phyloP scores from a whole-genome alignment of 2,329 filamentous ascomycete species.

The Arthrobotrys pseudoclavata region DNA sequence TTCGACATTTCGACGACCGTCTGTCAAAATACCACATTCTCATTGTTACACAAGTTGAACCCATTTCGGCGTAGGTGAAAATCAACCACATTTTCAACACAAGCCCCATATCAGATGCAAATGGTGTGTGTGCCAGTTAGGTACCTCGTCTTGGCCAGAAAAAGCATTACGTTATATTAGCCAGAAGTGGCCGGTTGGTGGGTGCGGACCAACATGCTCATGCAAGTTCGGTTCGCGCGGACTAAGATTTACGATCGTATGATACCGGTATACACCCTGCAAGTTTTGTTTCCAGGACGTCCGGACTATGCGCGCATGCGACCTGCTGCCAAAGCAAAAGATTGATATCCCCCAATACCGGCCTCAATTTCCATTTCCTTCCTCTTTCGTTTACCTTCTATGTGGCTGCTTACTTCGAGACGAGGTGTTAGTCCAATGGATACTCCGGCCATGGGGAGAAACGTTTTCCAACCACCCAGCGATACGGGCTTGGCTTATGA shows the following conservation, averaged over 20 bases:
- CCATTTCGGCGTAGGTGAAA: neutral
- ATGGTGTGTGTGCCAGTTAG: neutral
- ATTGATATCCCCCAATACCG: neutral
- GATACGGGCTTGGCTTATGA: neutral
- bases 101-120: neutral
- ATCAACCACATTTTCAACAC: conserved; percentile 23
- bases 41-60: conserved; percentile 1
- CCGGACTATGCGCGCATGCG: neutral
- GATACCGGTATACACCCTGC: conserved; percentile 15
- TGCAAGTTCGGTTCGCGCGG: conserved; percentile 3
- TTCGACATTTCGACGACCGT: neutral
- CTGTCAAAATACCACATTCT: neutral
- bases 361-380: neutral
- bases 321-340: neutral
- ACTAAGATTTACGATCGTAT: conserved; percentile 25
- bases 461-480: conserved; percentile 1
- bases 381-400: neutral
- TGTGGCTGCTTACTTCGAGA: conserved; percentile 25
- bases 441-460: neutral
- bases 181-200: neutral
- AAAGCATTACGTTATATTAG: conserved; percentile 20
- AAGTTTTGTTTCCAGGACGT: neutral
- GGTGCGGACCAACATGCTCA: neutral
- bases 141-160: neutral
- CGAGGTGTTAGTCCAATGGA: neutral